phyloP scores from a whole-genome alignment of 768 basidiomycete genomes.

The Tremella mesenterica region DNA sequence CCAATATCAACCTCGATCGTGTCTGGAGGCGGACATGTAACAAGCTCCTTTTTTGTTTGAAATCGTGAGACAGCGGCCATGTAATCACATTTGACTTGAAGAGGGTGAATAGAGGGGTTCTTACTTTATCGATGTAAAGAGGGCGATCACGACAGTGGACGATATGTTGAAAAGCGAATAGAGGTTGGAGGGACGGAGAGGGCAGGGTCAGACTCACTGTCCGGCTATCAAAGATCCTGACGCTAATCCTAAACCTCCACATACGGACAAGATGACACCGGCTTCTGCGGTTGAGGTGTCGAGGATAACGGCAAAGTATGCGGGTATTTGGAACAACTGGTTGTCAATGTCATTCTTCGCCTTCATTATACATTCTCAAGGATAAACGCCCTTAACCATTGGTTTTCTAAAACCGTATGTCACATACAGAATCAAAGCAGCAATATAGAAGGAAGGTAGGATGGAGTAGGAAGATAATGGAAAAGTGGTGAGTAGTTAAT shows the following conservation, averaged over 20 bases:
- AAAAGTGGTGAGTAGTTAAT: no score
- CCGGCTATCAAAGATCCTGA: slow-evolving; percentile 39
- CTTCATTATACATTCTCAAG: neutral
- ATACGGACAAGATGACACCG: slow-evolving; percentile 34
- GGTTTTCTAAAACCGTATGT: neutral
- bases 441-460: neutral
- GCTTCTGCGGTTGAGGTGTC: slow-evolving; percentile 38
- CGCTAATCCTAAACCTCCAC: slow-evolving; percentile 37
- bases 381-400: neutral
- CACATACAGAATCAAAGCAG: neutral
- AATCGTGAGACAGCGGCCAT: no score
- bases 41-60: no score
- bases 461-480: neutral
- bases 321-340: slow-evolving; percentile 25
- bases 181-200: neutral
- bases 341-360: no score
- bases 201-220: slow-evolving; percentile 19
- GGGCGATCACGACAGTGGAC: no score
- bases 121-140: no score
- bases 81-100: no score
- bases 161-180: no score
- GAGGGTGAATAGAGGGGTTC: no score
- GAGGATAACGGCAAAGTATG: slow-evolving; percentile 42
- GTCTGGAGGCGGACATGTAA: no score
- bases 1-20: no score